Conservation (phyloP, 1,284 basidiomycete species). For the Fomitiporia mediterranea region DNA sequence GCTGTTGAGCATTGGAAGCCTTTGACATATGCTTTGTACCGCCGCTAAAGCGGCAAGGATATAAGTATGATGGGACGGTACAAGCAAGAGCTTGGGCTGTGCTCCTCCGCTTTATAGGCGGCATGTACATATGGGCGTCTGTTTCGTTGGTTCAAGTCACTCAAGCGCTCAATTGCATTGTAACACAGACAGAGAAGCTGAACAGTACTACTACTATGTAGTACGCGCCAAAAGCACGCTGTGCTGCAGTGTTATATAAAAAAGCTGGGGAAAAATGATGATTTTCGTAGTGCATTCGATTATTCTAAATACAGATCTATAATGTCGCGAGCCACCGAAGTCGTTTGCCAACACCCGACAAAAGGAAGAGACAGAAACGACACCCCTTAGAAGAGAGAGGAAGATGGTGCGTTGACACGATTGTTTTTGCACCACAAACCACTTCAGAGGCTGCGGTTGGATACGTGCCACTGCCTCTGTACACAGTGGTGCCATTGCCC, state of each 20-base stretch:
- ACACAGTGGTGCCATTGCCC: slow-evolving; percentile 21
- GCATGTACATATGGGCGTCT: no score
- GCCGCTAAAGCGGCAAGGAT: not conserved
- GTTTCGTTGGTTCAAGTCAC: no score
- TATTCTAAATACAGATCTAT: not conserved
- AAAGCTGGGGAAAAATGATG: not conserved
- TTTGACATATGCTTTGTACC: not conserved
- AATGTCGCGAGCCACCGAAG: slow-evolving; percentile 14
- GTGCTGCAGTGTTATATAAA: not conserved
- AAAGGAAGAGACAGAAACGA: slow-evolving; percentile 3
- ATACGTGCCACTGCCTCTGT: slow-evolving; percentile 19
- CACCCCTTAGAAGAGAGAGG: slow-evolving; percentile 18
- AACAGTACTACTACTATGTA: not conserved
- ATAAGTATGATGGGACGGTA: not conserved
- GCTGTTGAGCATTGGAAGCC: not conserved
- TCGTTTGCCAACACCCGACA: slow-evolving; percentile 1
- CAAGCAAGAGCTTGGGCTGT: not conserved
- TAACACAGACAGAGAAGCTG: not conserved
- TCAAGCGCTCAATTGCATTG: not conserved
- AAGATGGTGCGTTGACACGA: slow-evolving; percentile 9
- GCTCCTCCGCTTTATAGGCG: no score
- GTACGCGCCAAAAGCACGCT: not conserved
- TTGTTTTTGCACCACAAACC: slow-evolving; percentile 19
- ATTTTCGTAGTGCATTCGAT: not conserved
- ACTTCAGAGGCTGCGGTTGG: slow-evolving; percentile 21